These are phyloP conservation scores for Ciborinia camelliae DNA, from an alignment of 2,329 filamentous ascomycete species.

Conservation along the genomic window DNA sequence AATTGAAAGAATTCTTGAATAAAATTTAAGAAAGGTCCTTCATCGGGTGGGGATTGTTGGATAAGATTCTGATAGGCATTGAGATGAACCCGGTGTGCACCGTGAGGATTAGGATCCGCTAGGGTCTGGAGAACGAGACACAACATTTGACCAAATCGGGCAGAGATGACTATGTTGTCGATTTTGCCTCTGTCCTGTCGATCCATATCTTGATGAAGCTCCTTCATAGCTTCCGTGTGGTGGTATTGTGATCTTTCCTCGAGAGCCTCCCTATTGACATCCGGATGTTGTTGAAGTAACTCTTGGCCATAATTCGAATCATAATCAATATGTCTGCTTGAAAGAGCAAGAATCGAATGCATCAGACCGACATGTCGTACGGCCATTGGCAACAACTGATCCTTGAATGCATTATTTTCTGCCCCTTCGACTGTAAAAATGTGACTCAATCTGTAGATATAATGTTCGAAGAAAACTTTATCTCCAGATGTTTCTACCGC, in stretches of 20 bases:
- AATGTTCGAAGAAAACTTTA: constrained; percentile 77
- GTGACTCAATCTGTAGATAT: constrained; percentile 72
- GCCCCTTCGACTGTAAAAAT: constrained; percentile 77
- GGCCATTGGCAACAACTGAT: constrained; percentile 78
- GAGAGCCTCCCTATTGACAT: constrained; percentile 47
- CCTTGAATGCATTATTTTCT: constrained; percentile 79
- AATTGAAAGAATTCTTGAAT: constrained; percentile 80
- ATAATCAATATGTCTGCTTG: constrained; percentile 70
- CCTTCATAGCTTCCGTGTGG: constrained; percentile 52
- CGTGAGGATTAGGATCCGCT: constrained; percentile 54
- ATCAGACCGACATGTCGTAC: constrained; percentile 77
- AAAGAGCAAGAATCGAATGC: constrained; percentile 84
- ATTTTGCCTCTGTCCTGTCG: constrained; percentile 42
- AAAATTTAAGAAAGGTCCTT: constrained; percentile 70
- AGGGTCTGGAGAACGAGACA: constrained; percentile 58
- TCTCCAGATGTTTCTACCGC: constrained; percentile 80
- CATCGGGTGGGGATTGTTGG: constrained; percentile 54
- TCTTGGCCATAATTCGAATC: constrained; percentile 54
- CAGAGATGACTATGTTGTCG: constrained; percentile 47
- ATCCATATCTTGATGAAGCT: constrained; percentile 46
- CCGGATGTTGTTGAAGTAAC: constrained; percentile 49
- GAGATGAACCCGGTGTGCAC: constrained; percentile 77
- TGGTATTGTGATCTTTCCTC: constrained; percentile 53
- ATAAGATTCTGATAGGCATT: constrained; percentile 71
- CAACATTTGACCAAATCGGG: constrained; percentile 60